These are phyloP conservation scores for Suillus placidus DNA, from an alignment of 768 basidiomycete species.

Conservation along the genomic window DNA sequence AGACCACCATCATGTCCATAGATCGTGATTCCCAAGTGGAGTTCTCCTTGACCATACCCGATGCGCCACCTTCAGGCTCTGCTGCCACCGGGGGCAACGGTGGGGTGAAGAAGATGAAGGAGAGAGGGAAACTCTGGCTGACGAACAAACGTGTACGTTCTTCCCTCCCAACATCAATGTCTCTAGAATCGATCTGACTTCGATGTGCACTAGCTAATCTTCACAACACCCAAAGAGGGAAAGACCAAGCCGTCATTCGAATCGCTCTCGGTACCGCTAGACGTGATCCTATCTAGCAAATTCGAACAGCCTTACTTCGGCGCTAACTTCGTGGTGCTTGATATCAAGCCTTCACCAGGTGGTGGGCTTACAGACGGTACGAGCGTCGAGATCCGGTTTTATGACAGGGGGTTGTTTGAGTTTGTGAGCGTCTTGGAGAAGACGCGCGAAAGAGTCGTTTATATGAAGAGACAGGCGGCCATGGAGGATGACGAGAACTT, in stretches of 20 bases:
- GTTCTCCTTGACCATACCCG: constrained; percentile 58
- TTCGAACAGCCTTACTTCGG: constrained; percentile 79
- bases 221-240: constrained; percentile 43
- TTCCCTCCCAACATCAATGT: background rate
- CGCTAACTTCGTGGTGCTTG: constrained; percentile 66
- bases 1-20: constrained; percentile 58
- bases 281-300: constrained; percentile 63
- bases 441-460: constrained; percentile 72
- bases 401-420: constrained; percentile 68
- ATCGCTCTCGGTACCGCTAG: constrained; percentile 58
- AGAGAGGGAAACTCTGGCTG: constrained; percentile 58
- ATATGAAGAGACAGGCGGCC: constrained; percentile 63
- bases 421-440: constrained; percentile 77
- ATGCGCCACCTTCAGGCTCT: constrained; percentile 46
- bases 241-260: constrained; percentile 35
- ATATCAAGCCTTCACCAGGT: constrained; percentile 64
- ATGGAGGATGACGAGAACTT: constrained; percentile 36
- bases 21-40: constrained; percentile 55
- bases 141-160: constrained; percentile 72
- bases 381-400: constrained; percentile 66
- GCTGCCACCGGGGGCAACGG: constrained; percentile 54
- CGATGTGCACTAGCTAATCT: constrained; percentile 56
- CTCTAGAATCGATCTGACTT: constrained; percentile 13
- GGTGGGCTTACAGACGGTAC: constrained; percentile 72
- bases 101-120: constrained; percentile 59